Percentiles rank a stretch among this genome's conserved stretches.
These are phyloP conservation scores for Ophiocordyceps camponoti-saundersi DNA, from an alignment of 2,329 filamentous ascomycete genomes.

Conservation along the genomic window DNA sequence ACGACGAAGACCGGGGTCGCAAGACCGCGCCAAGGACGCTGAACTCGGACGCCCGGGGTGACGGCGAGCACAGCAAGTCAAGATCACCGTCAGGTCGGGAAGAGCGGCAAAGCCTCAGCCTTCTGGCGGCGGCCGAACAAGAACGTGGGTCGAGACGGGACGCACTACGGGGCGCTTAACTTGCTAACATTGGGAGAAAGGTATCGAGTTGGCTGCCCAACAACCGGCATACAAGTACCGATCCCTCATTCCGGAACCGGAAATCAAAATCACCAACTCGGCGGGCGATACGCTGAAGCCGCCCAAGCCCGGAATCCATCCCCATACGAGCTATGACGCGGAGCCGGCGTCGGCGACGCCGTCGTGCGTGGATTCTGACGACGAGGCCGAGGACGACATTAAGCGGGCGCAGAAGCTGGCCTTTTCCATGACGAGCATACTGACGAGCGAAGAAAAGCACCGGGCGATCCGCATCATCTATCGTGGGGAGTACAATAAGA, in stretches of 20 bases:
- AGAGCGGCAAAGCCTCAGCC: conserved; percentile 33
- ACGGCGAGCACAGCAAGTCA: conserved; percentile 16
- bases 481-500: conserved; percentile 65
- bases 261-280: conserved; percentile 47
- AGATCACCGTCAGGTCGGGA: conserved; percentile 15
- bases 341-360: conserved; percentile 35
- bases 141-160: conserved; percentile 35
- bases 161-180: background rate
- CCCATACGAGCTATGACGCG: conserved; percentile 69
- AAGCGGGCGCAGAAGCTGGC: conserved; percentile 73
- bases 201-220: conserved; percentile 33
- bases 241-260: conserved; percentile 48
- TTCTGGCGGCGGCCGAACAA: conserved; percentile 61
- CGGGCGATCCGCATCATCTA: conserved; percentile 81
- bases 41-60: conserved; percentile 21
- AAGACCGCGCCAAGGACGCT: conserved; percentile 32
- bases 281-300: conserved; percentile 41
- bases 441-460: conserved; percentile 57
- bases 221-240: conserved; percentile 37
- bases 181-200: conserved; percentile 12
- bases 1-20: conserved; percentile 51
- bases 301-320: conserved; percentile 49
- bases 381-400: conserved; percentile 74
- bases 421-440: conserved; percentile 64
- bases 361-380: conserved; percentile 62